Percentiles rank a stretch among this genome's conserved stretches.
These are phyloP conservation scores for Macadamia tetraphylla DNA, from an alignment of 164 flowering plant genomes.

Conservation along the genomic window DNA sequence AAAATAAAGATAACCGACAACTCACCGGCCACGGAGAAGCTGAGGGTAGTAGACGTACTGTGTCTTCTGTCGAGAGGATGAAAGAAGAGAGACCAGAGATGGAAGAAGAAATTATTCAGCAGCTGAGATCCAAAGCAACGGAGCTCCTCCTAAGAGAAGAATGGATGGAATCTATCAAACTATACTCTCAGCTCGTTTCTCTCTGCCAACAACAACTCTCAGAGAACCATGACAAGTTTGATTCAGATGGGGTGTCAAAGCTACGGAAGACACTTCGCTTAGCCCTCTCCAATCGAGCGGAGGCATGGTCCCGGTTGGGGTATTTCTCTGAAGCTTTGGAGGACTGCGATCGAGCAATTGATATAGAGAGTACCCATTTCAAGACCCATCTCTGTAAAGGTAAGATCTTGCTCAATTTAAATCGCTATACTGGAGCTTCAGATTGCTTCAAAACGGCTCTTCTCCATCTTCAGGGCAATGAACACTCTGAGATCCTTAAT, in stretches of 20 bases:
- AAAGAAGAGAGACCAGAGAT: constrained; percentile 8
- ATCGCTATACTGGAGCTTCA: constrained; percentile 48
- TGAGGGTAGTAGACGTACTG: neutral
- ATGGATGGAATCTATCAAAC: constrained; percentile 50
- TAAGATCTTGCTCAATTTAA: constrained; percentile 52
- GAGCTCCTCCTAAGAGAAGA: constrained; percentile 84
- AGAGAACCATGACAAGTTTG: constrained; percentile 13
- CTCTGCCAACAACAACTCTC: constrained; percentile 44
- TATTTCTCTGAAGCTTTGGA: constrained; percentile 39
- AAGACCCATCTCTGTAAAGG: constrained; percentile 84
- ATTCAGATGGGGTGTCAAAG: constrained; percentile 30
- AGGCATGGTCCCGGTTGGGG: constrained; percentile 40
- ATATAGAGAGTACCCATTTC: constrained; percentile 61
- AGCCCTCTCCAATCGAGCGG: constrained; percentile 74
- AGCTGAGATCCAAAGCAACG: constrained; percentile 78
- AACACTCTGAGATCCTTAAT: constrained; percentile 37
- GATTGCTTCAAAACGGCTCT: constrained; percentile 55
- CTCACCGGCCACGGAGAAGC: no score
- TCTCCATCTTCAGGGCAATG: constrained; percentile 37
- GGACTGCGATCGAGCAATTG: constrained; percentile 68
- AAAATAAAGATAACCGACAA: neutral
- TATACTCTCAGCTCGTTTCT: constrained; percentile 54
- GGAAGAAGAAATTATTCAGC: constrained; percentile 49
- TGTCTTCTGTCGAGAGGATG: neutral
- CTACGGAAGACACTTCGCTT: constrained; percentile 63